Percentiles rank a stretch among this genome's conserved stretches.
phyloP scores from a whole-genome alignment of 2,329 filamentous ascomycete species.

The Dactylonectria macrodidyma region DNA sequence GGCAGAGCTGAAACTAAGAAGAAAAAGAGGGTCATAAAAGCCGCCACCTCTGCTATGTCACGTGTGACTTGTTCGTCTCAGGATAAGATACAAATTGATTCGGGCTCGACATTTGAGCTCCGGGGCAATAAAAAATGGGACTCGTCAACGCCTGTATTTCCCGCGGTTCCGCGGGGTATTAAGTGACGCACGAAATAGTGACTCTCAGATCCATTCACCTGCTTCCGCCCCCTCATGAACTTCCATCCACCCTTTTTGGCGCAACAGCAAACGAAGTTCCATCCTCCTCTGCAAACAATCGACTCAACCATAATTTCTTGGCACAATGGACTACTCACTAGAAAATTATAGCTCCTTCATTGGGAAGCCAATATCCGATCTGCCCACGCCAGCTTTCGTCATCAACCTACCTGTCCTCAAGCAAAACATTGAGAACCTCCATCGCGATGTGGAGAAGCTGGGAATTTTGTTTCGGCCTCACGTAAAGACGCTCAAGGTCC shows the following conservation, averaged over 20 bases:
- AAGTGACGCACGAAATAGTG: too few species aligned
- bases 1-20: too few species aligned
- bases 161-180: conserved; percentile 10
- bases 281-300: neutral
- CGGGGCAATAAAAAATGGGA: conserved; percentile 18
- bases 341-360: conserved; percentile 54
- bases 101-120: too few species aligned
- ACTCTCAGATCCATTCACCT: neutral
- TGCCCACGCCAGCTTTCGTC: conserved; percentile 58
- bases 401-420: conserved; percentile 56
- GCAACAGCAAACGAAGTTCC: neutral
- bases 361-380: conserved; percentile 50
- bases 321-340: conserved; percentile 46
- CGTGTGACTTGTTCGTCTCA: too few species aligned
- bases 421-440: conserved; percentile 54
- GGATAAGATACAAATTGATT: neutral
- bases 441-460: conserved; percentile 56
- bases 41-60: too few species aligned
- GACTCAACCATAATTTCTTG: neutral
- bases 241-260: neutral
- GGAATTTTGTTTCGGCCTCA: conserved; percentile 58
- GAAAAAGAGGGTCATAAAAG: too few species aligned
- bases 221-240: conserved; percentile 12
- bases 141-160: neutral
- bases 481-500: conserved; percentile 62